Conservation (phyloP, 306 rosid genomes). For the Rosa lucieae region DNA sequence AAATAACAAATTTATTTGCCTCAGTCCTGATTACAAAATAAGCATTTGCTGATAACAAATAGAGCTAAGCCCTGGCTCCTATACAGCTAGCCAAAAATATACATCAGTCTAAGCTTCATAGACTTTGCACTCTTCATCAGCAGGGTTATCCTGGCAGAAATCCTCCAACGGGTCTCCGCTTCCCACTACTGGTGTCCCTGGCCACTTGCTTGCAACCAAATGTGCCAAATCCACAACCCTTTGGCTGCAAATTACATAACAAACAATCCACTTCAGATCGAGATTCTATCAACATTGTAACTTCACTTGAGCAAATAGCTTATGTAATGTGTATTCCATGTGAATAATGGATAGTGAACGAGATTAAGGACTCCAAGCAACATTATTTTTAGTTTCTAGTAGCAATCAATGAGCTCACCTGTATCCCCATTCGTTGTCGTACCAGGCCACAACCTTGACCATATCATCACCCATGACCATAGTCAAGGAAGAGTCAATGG, state of each 20-base stretch:
- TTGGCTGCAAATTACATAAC: conserved; percentile 60
- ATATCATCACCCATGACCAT: conserved; percentile 99
- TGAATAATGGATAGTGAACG: background rate
- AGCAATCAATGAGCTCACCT: conserved; percentile 48
- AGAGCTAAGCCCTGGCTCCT: conserved; percentile 10
- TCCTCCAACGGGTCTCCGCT: conserved; percentile 95
- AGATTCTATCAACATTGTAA: background rate
- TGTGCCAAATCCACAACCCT: conserved; percentile 98
- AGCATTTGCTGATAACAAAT: conserved; percentile 17
- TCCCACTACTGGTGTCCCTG: conserved; percentile 45
- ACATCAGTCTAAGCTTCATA: conserved; percentile 54
- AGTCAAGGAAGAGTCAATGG: conserved; percentile 88
- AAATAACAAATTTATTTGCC: background rate
- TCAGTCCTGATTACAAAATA: conserved; percentile 18
- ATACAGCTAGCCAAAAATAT: conserved; percentile 25
- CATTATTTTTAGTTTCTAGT: background rate
- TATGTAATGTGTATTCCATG: background rate
- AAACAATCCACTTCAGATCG: background rate
- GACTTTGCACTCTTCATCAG: conserved; percentile 95
- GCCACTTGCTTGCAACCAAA: conserved; percentile 87
- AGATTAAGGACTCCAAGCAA: background rate
- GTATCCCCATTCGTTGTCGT: conserved; percentile 99
- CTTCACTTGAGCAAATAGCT: background rate
- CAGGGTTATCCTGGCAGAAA: conserved; percentile 89
- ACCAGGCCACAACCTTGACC: conserved; percentile 99